A percentile compares a stretch with the other conserved stretches of the same genome.
phyloP scores from a whole-genome alignment of 2,329 filamentous ascomycete genomes.

The Sporothrix globosa region DNA sequence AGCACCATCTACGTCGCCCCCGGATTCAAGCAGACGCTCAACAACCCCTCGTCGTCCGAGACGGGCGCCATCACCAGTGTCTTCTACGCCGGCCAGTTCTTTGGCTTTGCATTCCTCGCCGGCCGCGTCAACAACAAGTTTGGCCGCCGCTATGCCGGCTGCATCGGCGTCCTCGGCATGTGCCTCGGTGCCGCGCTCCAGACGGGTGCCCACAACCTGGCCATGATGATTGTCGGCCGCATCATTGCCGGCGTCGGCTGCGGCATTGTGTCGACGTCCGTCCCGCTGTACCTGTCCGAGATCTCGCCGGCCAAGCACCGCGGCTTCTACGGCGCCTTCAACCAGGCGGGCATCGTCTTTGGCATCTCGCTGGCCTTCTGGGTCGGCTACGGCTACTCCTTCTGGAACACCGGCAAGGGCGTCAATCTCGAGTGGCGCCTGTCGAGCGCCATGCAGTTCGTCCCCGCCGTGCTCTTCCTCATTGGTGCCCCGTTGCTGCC shows the following conservation, averaged over 20 bases:
- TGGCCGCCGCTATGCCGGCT: slow-evolving; percentile 37
- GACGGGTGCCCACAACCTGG: slow-evolving; percentile 33
- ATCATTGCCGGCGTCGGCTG: slow-evolving; percentile 36
- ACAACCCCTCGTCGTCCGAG: slow-evolving; percentile 34
- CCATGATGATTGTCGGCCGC: slow-evolving; percentile 37
- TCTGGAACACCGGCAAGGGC: slow-evolving; percentile 43
- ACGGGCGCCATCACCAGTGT: slow-evolving; percentile 37
- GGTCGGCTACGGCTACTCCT: slow-evolving; percentile 44
- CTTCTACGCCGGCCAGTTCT: slow-evolving; percentile 38
- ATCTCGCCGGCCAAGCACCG: slow-evolving; percentile 35
- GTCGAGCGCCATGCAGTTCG: slow-evolving; percentile 43
- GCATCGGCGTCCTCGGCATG: slow-evolving; percentile 34
- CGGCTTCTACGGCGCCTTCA: slow-evolving; percentile 36
- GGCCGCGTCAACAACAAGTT: slow-evolving; percentile 35
- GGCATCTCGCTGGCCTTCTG: slow-evolving; percentile 39
- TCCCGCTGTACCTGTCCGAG: slow-evolving; percentile 37
- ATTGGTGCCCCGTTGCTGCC: slow-evolving; percentile 42
- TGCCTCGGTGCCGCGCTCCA: slow-evolving; percentile 36
- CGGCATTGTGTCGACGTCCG: slow-evolving; percentile 36
- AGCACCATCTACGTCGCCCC: slow-evolving; percentile 38
- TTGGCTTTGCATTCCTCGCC: slow-evolving; percentile 36
- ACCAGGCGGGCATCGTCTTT: slow-evolving; percentile 37
- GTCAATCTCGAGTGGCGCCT: slow-evolving; percentile 44
- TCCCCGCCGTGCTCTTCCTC: slow-evolving; percentile 43
- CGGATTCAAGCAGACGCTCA: slow-evolving; percentile 36